phyloP scores from a whole-genome alignment of 805 yeast genomes.

The Isabelozyma pseudorhagii region DNA sequence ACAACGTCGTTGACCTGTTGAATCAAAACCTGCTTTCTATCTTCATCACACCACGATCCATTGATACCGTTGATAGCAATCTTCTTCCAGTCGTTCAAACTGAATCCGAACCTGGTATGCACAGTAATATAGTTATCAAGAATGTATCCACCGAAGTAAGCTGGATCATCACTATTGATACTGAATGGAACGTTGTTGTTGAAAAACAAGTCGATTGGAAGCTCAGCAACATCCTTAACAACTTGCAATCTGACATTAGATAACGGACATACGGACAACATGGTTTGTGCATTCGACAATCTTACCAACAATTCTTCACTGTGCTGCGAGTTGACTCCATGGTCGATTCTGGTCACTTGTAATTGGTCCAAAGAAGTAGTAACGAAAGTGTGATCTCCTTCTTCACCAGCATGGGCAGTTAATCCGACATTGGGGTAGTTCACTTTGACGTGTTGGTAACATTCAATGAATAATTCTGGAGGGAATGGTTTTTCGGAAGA shows the following conservation, averaged over 20 bases:
- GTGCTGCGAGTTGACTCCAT: constrained; percentile 67
- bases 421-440: constrained; percentile 53
- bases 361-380: constrained; percentile 54
- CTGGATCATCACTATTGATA: constrained; percentile 76
- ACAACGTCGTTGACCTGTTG: constrained; percentile 3
- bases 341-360: constrained; percentile 71
- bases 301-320: constrained; percentile 52
- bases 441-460: constrained; percentile 50
- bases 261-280: constrained; percentile 75
- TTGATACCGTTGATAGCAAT: constrained; percentile 64
- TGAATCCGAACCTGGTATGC: constrained; percentile 61
- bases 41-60: constrained; percentile 71
- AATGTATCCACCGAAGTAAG: constrained; percentile 83
- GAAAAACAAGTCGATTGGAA: constrained; percentile 62
- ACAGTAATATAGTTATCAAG: constrained; percentile 71
- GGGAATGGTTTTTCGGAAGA: constrained; percentile 79
- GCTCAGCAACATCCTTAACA: constrained; percentile 60
- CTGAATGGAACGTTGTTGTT: constrained; percentile 68
- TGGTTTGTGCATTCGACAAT: constrained; percentile 51
- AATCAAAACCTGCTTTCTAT: constrained; percentile 35
- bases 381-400: constrained; percentile 75
- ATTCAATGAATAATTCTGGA: constrained; percentile 63
- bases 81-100: constrained; percentile 55
- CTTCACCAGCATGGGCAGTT: constrained; percentile 91
- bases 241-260: constrained; percentile 76